Evolutionary conservation across 495 filamentous ascomycete species (phyloP).

Genomic region (Gamarada debralockiae): DNA sequence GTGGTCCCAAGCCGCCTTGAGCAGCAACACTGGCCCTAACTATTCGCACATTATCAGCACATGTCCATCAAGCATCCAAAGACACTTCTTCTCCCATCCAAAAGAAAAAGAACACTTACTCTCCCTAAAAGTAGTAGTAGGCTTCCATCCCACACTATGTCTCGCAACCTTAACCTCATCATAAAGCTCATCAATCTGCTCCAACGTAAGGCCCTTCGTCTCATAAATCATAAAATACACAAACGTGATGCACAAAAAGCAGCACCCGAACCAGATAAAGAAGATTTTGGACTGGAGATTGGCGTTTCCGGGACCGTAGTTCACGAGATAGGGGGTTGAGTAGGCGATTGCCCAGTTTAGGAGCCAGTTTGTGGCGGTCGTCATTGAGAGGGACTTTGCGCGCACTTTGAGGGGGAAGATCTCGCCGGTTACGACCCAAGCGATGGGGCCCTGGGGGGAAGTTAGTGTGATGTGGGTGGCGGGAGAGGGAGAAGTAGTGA

Average conservation of each 20-base stretch:
- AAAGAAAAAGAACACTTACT: no score
- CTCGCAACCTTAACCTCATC: slow-evolving; percentile 58
- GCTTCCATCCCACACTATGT: no score
- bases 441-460: no score
- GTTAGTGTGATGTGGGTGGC: background rate
- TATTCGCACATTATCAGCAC: no score
- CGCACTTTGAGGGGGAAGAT: slow-evolving; percentile 71
- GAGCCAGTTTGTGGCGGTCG: slow-evolving; percentile 71
- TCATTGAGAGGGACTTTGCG: slow-evolving; percentile 68
- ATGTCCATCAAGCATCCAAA: no score
- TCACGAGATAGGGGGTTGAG: slow-evolving; percentile 71
- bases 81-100: no score
- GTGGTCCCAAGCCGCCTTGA: no score
- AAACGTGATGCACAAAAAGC: slow-evolving; percentile 67
- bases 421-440: slow-evolving; percentile 65
- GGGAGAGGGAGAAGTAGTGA: background rate
- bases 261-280: slow-evolving; percentile 76
- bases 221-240: slow-evolving; percentile 79
- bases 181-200: slow-evolving; percentile 81
- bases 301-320: slow-evolving; percentile 60
- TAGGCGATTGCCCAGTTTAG: slow-evolving; percentile 76
- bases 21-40: no score
- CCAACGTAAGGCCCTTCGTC: slow-evolving; percentile 76
- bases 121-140: no score
- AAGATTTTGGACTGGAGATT: slow-evolving; percentile 73